Conservation (phyloP, 345 rosid genomes). For the Eucalyptus urophylla region DNA sequence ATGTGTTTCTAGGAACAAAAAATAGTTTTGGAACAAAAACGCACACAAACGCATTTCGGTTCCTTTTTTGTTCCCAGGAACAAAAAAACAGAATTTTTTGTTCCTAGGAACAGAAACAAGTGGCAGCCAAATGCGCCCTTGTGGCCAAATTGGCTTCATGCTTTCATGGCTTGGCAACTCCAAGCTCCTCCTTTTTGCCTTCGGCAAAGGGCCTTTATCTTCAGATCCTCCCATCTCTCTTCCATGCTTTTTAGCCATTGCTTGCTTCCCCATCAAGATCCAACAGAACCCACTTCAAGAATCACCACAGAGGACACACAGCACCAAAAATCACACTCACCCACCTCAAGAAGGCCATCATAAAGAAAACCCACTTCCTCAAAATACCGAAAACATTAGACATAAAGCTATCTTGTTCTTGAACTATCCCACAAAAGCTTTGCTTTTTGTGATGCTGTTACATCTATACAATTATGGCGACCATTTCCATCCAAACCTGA, state of each 20-base stretch:
- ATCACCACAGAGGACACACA: not conserved
- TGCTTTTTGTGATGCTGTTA: not conserved
- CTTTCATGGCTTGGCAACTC: conserved; percentile 19
- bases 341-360: not conserved
- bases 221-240: conserved; percentile 1
- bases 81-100: no score
- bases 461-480: not conserved
- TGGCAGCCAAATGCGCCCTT: no score
- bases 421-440: not conserved
- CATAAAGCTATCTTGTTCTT: not conserved
- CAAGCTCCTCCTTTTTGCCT: conserved; percentile 20
- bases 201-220: conserved; percentile 11
- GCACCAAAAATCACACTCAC: not conserved
- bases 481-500: not conserved
- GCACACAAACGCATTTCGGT: no score
- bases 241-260: not conserved
- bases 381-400: not conserved
- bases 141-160: conserved; percentile 7
- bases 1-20: no score
- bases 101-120: no score
- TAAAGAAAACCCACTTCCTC: not conserved
- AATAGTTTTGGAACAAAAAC: no score
- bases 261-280: conserved; percentile 9
- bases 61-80: no score
- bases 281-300: not conserved